Percentiles rank a stretch among this genome's conserved stretches.
These are phyloP conservation scores for Microcos paniculata DNA, from an alignment of 345 rosid species.

Conservation along the genomic window DNA sequence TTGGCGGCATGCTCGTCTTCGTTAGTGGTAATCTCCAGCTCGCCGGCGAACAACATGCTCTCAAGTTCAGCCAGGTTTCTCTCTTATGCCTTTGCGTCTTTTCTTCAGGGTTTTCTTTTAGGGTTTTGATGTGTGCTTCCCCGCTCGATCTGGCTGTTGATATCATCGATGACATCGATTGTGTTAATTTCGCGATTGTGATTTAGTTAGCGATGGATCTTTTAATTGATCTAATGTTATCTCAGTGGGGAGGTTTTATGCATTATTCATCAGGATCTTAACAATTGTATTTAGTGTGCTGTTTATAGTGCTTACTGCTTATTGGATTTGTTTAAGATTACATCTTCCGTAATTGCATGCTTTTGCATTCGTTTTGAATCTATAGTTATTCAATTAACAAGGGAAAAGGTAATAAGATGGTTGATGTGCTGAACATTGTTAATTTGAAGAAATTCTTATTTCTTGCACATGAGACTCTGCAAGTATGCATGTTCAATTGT, in stretches of 20 bases:
- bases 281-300: background rate
- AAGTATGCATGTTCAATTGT: background rate
- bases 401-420: background rate
- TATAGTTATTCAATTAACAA: background rate
- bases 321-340: no score
- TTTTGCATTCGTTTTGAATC: background rate
- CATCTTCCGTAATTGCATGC: background rate
- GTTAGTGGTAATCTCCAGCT: conserved; percentile 92
- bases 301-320: background rate
- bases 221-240: background rate
- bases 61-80: conserved; percentile 91
- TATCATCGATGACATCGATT: background rate
- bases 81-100: background rate
- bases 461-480: background rate
- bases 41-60: conserved; percentile 87
- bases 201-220: background rate
- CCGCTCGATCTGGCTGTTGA: conserved; percentile 23
- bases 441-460: background rate
- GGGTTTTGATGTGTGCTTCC: background rate
- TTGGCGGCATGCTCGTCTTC: conserved; percentile 88
- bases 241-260: background rate
- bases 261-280: background rate
- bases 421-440: background rate
- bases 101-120: background rate
- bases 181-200: conserved; percentile 10